Percentiles rank a stretch among this genome's conserved stretches.
Conservation (phyloP, 2,329 filamentous ascomycete genomes). For the Trichoderma citrinoviride region DNA sequence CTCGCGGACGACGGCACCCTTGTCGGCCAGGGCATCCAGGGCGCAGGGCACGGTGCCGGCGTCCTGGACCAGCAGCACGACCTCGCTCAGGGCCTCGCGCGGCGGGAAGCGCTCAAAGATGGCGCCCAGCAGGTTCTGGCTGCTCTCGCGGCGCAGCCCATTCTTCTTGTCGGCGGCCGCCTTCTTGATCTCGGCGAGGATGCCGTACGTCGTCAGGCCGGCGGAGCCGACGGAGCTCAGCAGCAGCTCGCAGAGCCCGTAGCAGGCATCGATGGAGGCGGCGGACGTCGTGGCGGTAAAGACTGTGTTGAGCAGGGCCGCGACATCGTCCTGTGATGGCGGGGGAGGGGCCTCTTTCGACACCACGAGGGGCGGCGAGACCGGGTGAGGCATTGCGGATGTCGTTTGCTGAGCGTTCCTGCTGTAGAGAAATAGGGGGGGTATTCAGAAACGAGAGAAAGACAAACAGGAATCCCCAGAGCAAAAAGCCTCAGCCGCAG, state of each 20-base stretch:
- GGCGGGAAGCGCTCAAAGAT: constrained; percentile 86
- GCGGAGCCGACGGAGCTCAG: constrained; percentile 53
- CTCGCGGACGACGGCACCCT: constrained; percentile 83
- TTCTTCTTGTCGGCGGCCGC: constrained; percentile 93
- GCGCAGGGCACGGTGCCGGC: constrained; percentile 68
- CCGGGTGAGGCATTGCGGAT: constrained; percentile 47
- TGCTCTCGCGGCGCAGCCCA: constrained; percentile 77
- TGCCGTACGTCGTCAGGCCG: constrained; percentile 53
- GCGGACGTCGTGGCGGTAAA: constrained; percentile 68
- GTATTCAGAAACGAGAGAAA: constrained; percentile 18
- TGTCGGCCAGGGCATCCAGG: constrained; percentile 85
- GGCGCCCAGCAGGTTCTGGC: constrained; percentile 92
- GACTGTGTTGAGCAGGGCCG: constrained; percentile 62
- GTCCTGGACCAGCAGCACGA: constrained; percentile 78
- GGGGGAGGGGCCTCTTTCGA: constrained; percentile 51
- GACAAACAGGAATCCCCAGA: neutral
- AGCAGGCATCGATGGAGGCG: constrained; percentile 63
- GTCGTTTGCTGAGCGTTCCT: neutral
- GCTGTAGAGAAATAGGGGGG: constrained; percentile 14
- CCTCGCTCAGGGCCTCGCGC: constrained; percentile 74
- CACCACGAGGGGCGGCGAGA: constrained; percentile 48
- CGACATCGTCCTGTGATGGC: constrained; percentile 65
- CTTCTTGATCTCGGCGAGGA: constrained; percentile 60
- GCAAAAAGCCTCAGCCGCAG: constrained; percentile 17
- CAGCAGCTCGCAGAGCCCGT: constrained; percentile 59